These are phyloP conservation scores for Zymoseptoria pseudotritici DNA, from an alignment of 2,329 filamentous ascomycete species.

Conservation along the genomic window DNA sequence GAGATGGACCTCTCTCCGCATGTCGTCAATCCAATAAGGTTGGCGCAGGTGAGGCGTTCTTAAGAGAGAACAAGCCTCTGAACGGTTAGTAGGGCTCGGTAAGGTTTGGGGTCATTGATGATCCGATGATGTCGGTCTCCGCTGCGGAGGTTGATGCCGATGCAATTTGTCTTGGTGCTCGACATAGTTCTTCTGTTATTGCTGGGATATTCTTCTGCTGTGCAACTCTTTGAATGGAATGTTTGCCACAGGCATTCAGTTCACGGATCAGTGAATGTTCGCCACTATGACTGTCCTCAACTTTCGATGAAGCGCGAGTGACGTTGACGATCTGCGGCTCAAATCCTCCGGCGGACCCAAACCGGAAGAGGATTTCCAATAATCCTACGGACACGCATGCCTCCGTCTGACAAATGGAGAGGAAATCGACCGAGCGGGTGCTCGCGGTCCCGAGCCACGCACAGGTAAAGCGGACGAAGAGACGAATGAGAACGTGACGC, in stretches of 20 bases:
- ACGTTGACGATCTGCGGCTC: neutral
- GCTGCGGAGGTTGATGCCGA: neutral
- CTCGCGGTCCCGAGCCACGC: neutral
- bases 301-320: neutral
- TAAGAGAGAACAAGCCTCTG: neutral
- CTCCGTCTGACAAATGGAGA: neutral
- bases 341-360: neutral
- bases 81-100: neutral
- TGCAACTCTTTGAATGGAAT: neutral
- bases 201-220: neutral
- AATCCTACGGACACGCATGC: neutral
- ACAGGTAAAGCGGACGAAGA: too few species aligned
- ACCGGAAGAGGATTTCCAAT: neutral
- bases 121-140: neutral
- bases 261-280: too few species aligned
- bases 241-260: neutral
- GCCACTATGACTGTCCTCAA: neutral
- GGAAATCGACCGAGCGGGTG: neutral
- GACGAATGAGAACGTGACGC: neutral
- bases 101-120: neutral
- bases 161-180: neutral
- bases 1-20: neutral
- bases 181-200: neutral
- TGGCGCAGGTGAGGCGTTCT: neutral
- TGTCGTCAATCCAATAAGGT: neutral